phyloP scores from a whole-genome alignment of 345 rosid species.

The Diplotaxis tenuifolia region DNA sequence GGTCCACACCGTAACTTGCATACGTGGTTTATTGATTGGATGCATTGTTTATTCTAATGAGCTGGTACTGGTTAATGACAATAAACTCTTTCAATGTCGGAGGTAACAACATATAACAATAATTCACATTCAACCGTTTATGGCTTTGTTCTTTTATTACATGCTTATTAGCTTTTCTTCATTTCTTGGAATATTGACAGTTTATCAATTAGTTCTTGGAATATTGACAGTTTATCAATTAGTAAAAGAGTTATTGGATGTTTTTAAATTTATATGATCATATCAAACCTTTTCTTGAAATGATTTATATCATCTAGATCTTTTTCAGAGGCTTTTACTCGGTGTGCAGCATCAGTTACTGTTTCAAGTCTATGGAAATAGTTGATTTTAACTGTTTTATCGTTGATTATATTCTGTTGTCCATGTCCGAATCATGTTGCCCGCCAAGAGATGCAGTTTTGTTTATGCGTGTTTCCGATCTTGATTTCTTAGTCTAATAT shows the following conservation, averaged over 20 bases:
- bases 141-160: background rate
- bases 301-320: slow-evolving; percentile 6
- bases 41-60: background rate
- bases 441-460: background rate
- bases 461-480: background rate
- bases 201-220: too few relatives aligned
- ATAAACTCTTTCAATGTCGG: background rate
- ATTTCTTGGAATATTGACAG: too few relatives aligned
- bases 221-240: background rate
- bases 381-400: slow-evolving; percentile 8
- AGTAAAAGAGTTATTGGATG: background rate
- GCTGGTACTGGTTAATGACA: background rate
- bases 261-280: background rate
- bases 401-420: background rate
- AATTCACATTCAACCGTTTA: background rate
- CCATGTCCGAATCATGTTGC: background rate
- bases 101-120: background rate
- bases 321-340: slow-evolving; percentile 10
- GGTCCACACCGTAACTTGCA: background rate
- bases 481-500: background rate
- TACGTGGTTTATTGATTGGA: background rate
- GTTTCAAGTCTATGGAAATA: slow-evolving; percentile 11
- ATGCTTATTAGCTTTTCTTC: slow-evolving; percentile 1
- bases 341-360: background rate
- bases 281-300: background rate